These are phyloP conservation scores for Beauveria sp. DNA, from an alignment of 2,329 filamentous ascomycete genomes.

Conservation along the genomic window DNA sequence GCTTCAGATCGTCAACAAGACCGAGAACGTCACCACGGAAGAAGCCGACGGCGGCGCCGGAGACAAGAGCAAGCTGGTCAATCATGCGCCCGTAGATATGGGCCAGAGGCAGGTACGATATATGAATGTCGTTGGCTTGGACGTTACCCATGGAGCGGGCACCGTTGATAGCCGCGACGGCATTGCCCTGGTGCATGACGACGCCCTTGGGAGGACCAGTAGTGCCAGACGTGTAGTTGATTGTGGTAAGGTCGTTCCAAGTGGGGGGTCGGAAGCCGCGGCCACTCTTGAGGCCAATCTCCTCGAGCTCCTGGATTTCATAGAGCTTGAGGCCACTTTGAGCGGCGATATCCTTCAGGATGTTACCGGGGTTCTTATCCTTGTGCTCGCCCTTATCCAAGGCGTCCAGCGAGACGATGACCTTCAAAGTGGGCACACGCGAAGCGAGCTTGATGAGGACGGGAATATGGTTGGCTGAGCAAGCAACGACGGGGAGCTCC, in stretches of 20 bases:
- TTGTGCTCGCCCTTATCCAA: slow-evolving; percentile 70
- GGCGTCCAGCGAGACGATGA: slow-evolving; percentile 81
- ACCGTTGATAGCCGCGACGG: slow-evolving; percentile 64
- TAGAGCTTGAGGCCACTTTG: slow-evolving; percentile 71
- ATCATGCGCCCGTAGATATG: slow-evolving; percentile 88
- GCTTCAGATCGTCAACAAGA: slow-evolving; percentile 84
- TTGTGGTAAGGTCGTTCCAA: slow-evolving; percentile 73
- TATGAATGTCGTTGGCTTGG: slow-evolving; percentile 49
- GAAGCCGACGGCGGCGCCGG: slow-evolving; percentile 76
- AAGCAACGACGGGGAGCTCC: slow-evolving; percentile 64
- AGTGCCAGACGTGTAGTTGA: slow-evolving; percentile 62
- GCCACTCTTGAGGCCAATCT: slow-evolving; percentile 64
- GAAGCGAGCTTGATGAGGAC: slow-evolving; percentile 71
- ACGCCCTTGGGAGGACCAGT: slow-evolving; percentile 51
- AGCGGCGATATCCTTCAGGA: slow-evolving; percentile 68
- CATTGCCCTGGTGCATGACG: slow-evolving; percentile 62
- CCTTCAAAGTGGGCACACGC: slow-evolving; percentile 71
- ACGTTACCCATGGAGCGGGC: slow-evolving; percentile 51
- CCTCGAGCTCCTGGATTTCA: slow-evolving; percentile 74
- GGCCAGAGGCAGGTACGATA: slow-evolving; percentile 87
- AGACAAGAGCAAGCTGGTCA: slow-evolving; percentile 69
- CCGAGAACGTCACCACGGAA: slow-evolving; percentile 88
- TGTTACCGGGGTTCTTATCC: slow-evolving; percentile 68
- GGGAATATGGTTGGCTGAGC: slow-evolving; percentile 74
- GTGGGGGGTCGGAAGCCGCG: slow-evolving; percentile 65